A percentile compares a stretch with the other conserved stretches of the same genome.
These are phyloP conservation scores for Acanthamoeba triangularis DNA, from an alignment of 208 protist genomes.

Conservation along the genomic window DNA sequence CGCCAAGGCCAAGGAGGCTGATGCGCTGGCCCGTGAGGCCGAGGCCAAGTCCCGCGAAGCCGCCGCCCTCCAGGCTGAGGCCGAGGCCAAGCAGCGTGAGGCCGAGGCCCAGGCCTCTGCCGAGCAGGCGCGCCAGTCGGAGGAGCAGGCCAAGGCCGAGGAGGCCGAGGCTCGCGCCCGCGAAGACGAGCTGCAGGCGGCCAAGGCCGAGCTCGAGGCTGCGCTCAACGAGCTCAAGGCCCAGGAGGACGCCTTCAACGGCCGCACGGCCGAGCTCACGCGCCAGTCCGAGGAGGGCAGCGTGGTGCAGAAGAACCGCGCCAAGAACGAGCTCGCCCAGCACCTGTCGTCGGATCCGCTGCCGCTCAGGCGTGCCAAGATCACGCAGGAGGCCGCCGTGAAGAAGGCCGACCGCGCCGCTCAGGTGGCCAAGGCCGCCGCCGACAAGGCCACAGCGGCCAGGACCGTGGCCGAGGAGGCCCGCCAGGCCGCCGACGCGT, in stretches of 20 bases:
- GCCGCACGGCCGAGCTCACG: constrained; percentile 44
- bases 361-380: constrained; percentile 17
- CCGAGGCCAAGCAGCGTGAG: constrained; percentile 8
- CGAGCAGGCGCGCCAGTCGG: neutral
- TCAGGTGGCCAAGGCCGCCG: constrained; percentile 68
- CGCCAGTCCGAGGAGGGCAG: constrained; percentile 39
- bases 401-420: constrained; percentile 73
- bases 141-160: neutral
- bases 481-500: neutral
- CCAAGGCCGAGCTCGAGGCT: constrained; percentile 74
- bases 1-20: constrained; percentile 19
- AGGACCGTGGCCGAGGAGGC: neutral
- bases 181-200: constrained; percentile 37
- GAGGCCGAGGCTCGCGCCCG: neutral
- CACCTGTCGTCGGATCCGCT: constrained; percentile 32
- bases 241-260: constrained; percentile 78
- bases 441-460: constrained; percentile 22
- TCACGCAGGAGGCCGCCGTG: constrained; percentile 62
- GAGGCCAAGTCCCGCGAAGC: constrained; percentile 23
- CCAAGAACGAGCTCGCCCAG: constrained; percentile 75
- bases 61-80: constrained; percentile 60
- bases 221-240: constrained; percentile 78
- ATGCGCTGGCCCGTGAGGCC: neutral
- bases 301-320: constrained; percentile 58
- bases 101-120: constrained; percentile 32